phyloP scores from a whole-genome alignment of 768 basidiomycete genomes.

The Rhodotorula paludigena region DNA sequence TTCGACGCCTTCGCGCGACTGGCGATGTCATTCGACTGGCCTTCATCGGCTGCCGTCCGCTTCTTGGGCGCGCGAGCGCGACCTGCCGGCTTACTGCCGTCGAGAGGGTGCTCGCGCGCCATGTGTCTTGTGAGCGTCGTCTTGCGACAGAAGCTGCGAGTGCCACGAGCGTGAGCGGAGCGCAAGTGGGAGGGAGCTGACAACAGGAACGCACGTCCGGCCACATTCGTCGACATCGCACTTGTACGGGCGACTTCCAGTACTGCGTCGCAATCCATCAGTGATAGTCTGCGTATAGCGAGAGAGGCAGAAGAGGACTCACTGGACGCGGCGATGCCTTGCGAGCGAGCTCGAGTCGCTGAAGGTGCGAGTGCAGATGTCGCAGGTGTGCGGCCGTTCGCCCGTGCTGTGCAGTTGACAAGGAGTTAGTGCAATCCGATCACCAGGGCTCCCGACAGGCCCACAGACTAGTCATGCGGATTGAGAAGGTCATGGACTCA shows the following conservation, averaged over 20 bases:
- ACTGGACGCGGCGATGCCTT: constrained; percentile 1
- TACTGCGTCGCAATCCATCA: constrained; percentile 20
- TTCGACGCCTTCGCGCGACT: background rate
- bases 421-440: background rate
- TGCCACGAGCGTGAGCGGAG: background rate
- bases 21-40: background rate
- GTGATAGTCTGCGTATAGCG: background rate
- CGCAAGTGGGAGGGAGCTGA: background rate
- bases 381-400: constrained; percentile 83
- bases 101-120: constrained; percentile 44
- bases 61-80: too few relatives aligned
- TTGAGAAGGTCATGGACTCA: constrained; percentile 45
- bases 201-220: constrained; percentile 40
- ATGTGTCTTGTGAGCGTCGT: constrained; percentile 50
- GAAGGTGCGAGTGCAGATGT: constrained; percentile 44
- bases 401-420: constrained; percentile 52
- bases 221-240: constrained; percentile 44
- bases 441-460: too few relatives aligned
- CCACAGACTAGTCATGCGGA: too few relatives aligned
- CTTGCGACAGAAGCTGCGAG: constrained; percentile 45
- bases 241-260: constrained; percentile 47
- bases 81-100: background rate
- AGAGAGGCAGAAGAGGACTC: background rate
- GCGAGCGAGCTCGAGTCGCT: constrained; percentile 6
- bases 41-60: too few relatives aligned